Evolutionary conservation across 345 rosid species (phyloP), one percentile per base, ranked within the genome.

Genomic region (Kandelia obovata): DNA sequence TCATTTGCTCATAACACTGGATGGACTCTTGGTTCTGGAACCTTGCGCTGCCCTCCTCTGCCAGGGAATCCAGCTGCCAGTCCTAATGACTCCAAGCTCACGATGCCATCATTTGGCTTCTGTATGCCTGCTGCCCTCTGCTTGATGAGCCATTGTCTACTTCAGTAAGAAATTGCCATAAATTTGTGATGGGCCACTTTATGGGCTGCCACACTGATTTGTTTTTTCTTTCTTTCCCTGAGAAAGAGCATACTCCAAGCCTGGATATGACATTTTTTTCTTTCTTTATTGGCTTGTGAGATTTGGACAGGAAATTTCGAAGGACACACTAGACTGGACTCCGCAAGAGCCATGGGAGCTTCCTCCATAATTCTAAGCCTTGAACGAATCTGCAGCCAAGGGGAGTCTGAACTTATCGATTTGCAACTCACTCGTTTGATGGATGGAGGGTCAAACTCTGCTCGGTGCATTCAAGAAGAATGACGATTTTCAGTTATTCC

Each of bases 41-140:
- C 39, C 56, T 37, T 64, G 53, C 11, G 62, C 32, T 17, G 75
- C 39, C 8, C 32, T 60, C 55, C 31, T n/a, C 58, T 35, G 65
- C 49, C 30, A 21, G 59, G 60, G 43, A 67, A 49, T 58, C 20
- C 7, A 51, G 19, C 32, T 25, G 8, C 32, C 46, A 19, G 43
- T 65, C 7, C 47, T 25, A 46, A 55, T 28, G 60, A 58, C 27
- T 43, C 32, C 17, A 10, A 39, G 49, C 3, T 13, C 19, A 25
- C 0, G 46, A 35, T 15, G 6, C 43, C 26, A 4, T 32, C 55
- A 2, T 28, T 55, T 39, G 34, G 67, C 53, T 53, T 56, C 68
- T 34, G 26, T 49, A 19, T 23, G 26, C 20, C 27, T 19, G 66
- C 17, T 52, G 17, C 35, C 61, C 28, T 55, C 19, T 43, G 49